A percentile compares a stretch with the other conserved stretches of the same genome.
Evolutionary conservation across 805 yeast species (phyloP).

Genomic region (Metschnikowia rubicola): DNA sequence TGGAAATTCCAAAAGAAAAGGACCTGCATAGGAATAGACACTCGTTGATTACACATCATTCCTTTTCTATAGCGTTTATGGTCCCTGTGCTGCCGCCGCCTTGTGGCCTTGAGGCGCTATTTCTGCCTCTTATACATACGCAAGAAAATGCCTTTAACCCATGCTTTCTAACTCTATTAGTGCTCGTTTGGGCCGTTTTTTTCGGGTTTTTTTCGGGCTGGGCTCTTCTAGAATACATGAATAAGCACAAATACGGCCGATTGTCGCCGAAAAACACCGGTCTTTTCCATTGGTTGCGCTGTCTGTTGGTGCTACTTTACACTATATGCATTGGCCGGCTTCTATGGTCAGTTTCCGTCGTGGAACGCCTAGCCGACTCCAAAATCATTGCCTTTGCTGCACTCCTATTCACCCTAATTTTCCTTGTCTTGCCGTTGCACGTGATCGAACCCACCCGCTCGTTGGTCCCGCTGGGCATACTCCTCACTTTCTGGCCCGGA

Average conservation of each 20-base stretch:
- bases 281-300: slow-evolving; percentile 21
- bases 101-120: slow-evolving; percentile 18
- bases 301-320: slow-evolving; percentile 20
- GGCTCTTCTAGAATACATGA: neutral
- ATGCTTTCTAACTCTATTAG: slow-evolving; percentile 24
- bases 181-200: slow-evolving; percentile 9
- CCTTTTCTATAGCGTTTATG: slow-evolving; percentile 3
- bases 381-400: slow-evolving; percentile 17
- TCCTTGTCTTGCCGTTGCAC: slow-evolving; percentile 40
- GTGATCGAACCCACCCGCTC: slow-evolving; percentile 41
- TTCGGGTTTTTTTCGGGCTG: slow-evolving; percentile 6
- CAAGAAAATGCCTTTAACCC: slow-evolving; percentile 35
- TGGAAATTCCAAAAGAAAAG: too few species aligned
- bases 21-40: too few species aligned
- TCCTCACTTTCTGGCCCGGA: slow-evolving; percentile 40
- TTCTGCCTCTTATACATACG: slow-evolving; percentile 22
- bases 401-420: neutral
- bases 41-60: neutral
- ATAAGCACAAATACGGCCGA: slow-evolving; percentile 16
- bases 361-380: slow-evolving; percentile 23
- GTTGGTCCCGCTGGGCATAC: slow-evolving; percentile 34
- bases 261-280: slow-evolving; percentile 25
- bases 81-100: slow-evolving; percentile 14
- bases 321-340: slow-evolving; percentile 12
- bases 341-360: slow-evolving; percentile 16